Evolutionary conservation across 2,329 filamentous ascomycete genomes (phyloP).

Genomic region (Botrytis hyacinthi): DNA sequence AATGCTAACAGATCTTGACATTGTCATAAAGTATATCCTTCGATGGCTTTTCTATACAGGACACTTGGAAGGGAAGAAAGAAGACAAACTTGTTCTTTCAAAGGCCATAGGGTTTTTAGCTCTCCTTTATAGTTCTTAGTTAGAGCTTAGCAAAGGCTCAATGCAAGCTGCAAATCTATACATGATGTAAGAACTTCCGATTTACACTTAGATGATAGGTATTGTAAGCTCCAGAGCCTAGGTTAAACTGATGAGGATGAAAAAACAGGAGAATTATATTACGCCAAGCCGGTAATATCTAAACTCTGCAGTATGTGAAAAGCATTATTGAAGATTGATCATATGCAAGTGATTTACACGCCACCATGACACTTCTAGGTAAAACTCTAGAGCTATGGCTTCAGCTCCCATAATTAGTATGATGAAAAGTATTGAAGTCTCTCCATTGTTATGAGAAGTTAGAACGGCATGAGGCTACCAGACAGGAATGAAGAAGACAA

Average conservation of each 20-base stretch:
- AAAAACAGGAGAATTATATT: not conserved
- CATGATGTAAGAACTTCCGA: not conserved
- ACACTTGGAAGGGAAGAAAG: not conserved
- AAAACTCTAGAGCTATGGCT: rapidly evolving
- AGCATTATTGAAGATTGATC: not conserved
- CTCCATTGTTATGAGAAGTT: not conserved
- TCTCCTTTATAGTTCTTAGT: not conserved
- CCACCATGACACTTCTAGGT: not conserved
- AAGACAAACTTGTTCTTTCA: not conserved
- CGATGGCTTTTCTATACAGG: not conserved
- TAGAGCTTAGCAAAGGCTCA: not conserved
- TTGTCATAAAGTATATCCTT: not conserved
- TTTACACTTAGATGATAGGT: not conserved
- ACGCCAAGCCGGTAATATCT: not conserved
- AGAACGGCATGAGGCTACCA: not conserved
- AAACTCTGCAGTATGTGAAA: not conserved
- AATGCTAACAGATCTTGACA: not conserved
- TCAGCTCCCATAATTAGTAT: not conserved
- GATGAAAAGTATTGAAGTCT: not conserved
- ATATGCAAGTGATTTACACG: not conserved
- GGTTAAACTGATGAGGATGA: not conserved
- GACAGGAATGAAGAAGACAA: not conserved
- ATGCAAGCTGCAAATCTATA: no score
- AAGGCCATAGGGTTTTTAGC: not conserved
- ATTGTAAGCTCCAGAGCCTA: not conserved